Evolutionary conservation across 768 basidiomycete genomes (phyloP), one percentile per base, ranked within the genome.

Genomic region (Punctularia strigosozonata): DNA sequence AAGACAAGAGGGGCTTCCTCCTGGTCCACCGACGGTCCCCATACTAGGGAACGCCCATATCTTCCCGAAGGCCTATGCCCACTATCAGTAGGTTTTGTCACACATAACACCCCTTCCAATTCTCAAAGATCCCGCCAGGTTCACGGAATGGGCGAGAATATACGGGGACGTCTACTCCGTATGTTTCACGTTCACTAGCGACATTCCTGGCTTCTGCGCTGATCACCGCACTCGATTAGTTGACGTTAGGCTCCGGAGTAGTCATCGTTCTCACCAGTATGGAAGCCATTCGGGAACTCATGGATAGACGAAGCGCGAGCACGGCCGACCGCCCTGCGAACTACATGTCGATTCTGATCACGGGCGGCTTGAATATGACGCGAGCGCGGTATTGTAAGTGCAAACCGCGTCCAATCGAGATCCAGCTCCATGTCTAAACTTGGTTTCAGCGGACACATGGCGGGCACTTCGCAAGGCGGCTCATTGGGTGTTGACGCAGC

Each of bases 101-200:
- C n/a, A n/a, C n/a, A n/a, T n/a, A n/a, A n/a, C n/a, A n/a, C n/a
- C n/a, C n/a, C n/a, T n/a, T n/a, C n/a, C n/a, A n/a, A n/a, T n/a
- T n/a, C n/a, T n/a, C n/a, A n/a, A n/a, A n/a, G n/a, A n/a, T n/a
- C n/a, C n/a, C n/a, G n/a, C n/a, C n/a, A 58, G 53, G 36, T 49
- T 58, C 20, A 52, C 55, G 5, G 50, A 52, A 43, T 56, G 54
- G 56, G 50, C 56, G 1, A 37, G 43, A 13, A 18, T 36, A 26
- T 56, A 56, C 26, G 56, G 56, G 3, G 55, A 51, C 2, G 44
- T 57, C 23, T 51, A 51, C 40, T 54, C 51, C 22, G 46, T n/a
- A n/a, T n/a, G n/a, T n/a, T n/a, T n/a, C n/a, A n/a, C n/a, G n/a
- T n/a, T n/a, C n/a, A n/a, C n/a, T n/a, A n/a, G n/a, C n/a, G n/a